A percentile compares a stretch with the other conserved stretches of the same genome.
Evolutionary conservation across 306 rosid genomes (phyloP).

Genomic region (Arachis stenosperma): DNA sequence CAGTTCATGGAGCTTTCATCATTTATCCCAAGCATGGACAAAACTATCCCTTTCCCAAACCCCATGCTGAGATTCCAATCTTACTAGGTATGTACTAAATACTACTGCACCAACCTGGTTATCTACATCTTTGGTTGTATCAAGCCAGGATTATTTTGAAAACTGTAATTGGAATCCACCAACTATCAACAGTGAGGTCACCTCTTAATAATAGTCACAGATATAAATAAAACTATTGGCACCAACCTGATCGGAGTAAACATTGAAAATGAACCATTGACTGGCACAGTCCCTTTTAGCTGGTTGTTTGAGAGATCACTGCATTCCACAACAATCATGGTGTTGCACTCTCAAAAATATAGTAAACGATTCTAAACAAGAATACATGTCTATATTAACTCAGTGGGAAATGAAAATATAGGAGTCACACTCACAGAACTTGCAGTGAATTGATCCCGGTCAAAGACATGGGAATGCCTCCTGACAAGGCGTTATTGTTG

Average conservation of each 20-base stretch:
- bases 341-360: constrained; percentile 31
- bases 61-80: constrained; percentile 55
- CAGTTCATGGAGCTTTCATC: constrained; percentile 66
- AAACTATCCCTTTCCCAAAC: constrained; percentile 60
- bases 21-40: constrained; percentile 52
- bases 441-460: constrained; percentile 62
- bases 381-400: neutral
- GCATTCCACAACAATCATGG: constrained; percentile 41
- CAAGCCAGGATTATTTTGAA: constrained; percentile 48
- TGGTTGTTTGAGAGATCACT: constrained; percentile 89
- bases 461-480: constrained; percentile 63
- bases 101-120: neutral
- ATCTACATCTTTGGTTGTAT: neutral
- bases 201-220: constrained; percentile 30
- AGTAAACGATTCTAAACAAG: constrained; percentile 22
- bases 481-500: constrained; percentile 81
- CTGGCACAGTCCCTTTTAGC: constrained; percentile 63
- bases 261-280: constrained; percentile 79
- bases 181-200: constrained; percentile 35
- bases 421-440: constrained; percentile 81
- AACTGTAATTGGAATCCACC: constrained; percentile 58
- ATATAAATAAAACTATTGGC: constrained; percentile 12
- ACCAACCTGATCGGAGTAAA: constrained; percentile 93
- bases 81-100: constrained; percentile 47
- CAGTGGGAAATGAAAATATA: constrained; percentile 19